These are phyloP conservation scores for Tanacetum coccineum DNA, from an alignment of 129 eudicot species.

Conservation along the genomic window DNA sequence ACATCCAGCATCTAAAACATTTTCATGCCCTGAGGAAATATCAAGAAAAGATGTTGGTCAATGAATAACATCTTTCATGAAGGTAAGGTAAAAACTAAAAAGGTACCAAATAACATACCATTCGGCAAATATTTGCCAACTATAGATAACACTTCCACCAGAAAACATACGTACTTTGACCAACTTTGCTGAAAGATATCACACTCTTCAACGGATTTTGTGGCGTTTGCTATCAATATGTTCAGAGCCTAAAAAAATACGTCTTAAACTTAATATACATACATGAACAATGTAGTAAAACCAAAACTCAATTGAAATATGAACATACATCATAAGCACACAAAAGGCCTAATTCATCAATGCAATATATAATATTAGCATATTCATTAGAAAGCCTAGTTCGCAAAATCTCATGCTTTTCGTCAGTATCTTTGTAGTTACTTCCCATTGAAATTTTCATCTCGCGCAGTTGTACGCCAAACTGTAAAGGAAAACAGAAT, in stretches of 20 bases:
- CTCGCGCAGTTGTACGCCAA: not conserved
- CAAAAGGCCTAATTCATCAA: constrained; percentile 69
- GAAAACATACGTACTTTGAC: constrained; percentile 36
- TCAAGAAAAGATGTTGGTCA: constrained; percentile 1
- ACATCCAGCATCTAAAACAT: constrained; percentile 35
- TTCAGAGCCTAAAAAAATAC: constrained; percentile 54
- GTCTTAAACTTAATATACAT: not conserved
- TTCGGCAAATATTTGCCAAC: constrained; percentile 41
- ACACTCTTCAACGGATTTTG: constrained; percentile 32
- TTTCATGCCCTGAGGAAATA: constrained; percentile 43
- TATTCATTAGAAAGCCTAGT: constrained; percentile 29
- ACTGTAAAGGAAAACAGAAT: not conserved
- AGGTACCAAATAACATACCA: constrained; percentile 36
- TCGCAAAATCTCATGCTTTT: not conserved
- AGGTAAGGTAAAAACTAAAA: too few relatives aligned
- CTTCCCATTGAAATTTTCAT: not conserved
- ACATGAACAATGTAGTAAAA: too few relatives aligned
- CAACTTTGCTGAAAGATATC: constrained; percentile 31
- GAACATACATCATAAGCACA: constrained; percentile 73
- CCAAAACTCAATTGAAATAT: too few relatives aligned
- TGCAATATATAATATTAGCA: constrained; percentile 52
- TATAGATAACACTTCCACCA: constrained; percentile 42
- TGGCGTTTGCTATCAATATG: constrained; percentile 44
- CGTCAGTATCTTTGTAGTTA: not conserved
- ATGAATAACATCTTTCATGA: too few relatives aligned